Evolutionary conservation across 345 rosid genomes (phyloP).

Genomic region (Euphorbia peplus): DNA sequence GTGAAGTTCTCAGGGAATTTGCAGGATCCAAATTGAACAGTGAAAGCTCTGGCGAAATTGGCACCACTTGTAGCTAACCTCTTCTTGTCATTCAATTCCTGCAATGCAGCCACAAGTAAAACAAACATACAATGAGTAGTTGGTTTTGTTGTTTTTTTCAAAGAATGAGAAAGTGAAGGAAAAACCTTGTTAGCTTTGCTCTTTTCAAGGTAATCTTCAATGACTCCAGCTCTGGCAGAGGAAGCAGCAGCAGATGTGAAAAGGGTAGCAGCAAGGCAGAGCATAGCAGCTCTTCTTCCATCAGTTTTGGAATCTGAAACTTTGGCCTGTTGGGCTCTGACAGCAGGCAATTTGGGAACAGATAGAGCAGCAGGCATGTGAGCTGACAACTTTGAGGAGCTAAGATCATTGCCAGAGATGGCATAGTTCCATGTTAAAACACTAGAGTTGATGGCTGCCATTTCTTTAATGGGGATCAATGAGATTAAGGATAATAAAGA

Average conservation of each 20-base stretch:
- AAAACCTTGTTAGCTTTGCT: constrained; percentile 93
- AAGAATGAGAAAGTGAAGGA: not conserved
- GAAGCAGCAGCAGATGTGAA: constrained; percentile 57
- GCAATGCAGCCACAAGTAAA: constrained; percentile 19
- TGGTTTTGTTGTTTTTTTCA: too few species aligned
- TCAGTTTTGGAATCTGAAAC: constrained; percentile 35
- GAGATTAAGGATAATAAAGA: constrained; percentile 3
- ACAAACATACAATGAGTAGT: not conserved
- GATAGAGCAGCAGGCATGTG: constrained; percentile 36
- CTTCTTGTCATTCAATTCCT: constrained; percentile 97
- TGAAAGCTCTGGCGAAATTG: constrained; percentile 92
- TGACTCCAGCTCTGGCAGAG: constrained; percentile 77
- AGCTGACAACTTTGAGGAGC: constrained; percentile 55
- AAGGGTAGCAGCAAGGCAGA: constrained; percentile 64
- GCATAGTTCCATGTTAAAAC: constrained; percentile 80
- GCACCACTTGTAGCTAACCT: constrained; percentile 96
- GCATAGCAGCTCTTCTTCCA: constrained; percentile 76
- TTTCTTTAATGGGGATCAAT: too few species aligned
- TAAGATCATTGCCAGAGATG: constrained; percentile 56
- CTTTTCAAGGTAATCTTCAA: constrained; percentile 94
- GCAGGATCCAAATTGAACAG: constrained; percentile 87
- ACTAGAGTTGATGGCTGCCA: constrained; percentile 85
- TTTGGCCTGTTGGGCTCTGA: constrained; percentile 52
- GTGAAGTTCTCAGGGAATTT: constrained; percentile 99
- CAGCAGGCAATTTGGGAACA: constrained; percentile 50